Conservation (phyloP, 306 rosid species). For the Casuarina cunninghamiana region DNA sequence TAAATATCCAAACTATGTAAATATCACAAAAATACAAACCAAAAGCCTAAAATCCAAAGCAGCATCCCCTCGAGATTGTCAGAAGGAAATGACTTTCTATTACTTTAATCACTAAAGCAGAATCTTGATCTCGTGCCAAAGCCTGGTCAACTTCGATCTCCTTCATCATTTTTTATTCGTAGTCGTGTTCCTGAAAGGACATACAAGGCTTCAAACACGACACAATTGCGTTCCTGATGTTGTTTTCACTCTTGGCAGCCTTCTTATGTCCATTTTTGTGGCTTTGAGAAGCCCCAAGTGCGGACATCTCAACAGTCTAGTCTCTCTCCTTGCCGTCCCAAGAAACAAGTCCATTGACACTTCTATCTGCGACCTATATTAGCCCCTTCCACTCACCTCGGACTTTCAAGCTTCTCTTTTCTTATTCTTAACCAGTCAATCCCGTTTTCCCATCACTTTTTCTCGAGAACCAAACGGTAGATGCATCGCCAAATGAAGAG, state of each 20-base stretch:
- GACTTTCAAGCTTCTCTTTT: not conserved
- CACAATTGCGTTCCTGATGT: too few relatives aligned
- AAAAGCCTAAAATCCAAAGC: too few relatives aligned
- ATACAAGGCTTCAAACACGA: too few relatives aligned
- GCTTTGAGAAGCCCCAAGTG: not conserved
- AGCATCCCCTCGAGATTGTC: too few relatives aligned
- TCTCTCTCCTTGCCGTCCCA: slow-evolving; percentile 11
- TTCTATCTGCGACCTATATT: not conserved
- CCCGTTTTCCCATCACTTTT: not conserved
- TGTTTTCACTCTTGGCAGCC: not conserved
- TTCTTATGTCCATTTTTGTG: not conserved
- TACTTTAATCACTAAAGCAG: too few relatives aligned
- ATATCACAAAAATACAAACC: too few relatives aligned
- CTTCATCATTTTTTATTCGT: too few relatives aligned
- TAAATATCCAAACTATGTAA: too few relatives aligned
- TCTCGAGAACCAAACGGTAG: not conserved
- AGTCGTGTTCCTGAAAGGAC: too few relatives aligned
- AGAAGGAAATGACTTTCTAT: too few relatives aligned
- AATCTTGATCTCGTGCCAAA: too few relatives aligned
- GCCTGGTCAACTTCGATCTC: too few relatives aligned
- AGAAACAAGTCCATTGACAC: slow-evolving; percentile 3
- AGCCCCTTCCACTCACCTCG: not conserved
- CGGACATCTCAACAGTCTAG: not conserved
- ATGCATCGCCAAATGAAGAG: slow-evolving; percentile 19
- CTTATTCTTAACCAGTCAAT: not conserved